A percentile compares a stretch with the other conserved stretches of the same genome.
phyloP scores from a whole-genome alignment of 108 stramenopile species.

The Pseudonitzschia multistriata region DNA sequence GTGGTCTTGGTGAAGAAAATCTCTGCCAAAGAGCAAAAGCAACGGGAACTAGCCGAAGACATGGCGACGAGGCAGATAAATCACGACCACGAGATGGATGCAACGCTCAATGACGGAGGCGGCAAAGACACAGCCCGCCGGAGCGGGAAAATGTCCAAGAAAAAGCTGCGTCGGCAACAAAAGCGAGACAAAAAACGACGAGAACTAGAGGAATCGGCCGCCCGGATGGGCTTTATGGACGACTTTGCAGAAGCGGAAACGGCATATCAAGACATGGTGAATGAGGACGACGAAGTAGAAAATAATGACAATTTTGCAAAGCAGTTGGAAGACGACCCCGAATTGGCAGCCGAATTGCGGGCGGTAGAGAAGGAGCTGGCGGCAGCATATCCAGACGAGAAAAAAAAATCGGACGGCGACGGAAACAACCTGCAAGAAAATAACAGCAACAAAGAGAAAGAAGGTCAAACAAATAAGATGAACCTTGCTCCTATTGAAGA shows the following conservation, averaged over 20 bases:
- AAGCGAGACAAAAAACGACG: conserved; percentile 71
- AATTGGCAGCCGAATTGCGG: conserved; percentile 62
- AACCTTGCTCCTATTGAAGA: too few species aligned
- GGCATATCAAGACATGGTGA: conserved; percentile 7
- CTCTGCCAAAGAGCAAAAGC: conserved; percentile 28
- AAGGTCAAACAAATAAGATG: too few species aligned
- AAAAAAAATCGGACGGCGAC: neutral
- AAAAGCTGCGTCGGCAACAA: conserved; percentile 48
- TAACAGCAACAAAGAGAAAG: too few species aligned
- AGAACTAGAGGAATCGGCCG: conserved; percentile 69
- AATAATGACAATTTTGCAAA: conserved; percentile 32
- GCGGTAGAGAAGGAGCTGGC: conserved; percentile 59
- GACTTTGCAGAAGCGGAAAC: conserved; percentile 38
- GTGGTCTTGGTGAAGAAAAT: conserved; percentile 95
- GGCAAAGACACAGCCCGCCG: conserved; percentile 23
- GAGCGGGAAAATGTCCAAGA: conserved; percentile 49
- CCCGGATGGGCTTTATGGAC: conserved; percentile 81
- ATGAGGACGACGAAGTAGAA: conserved; percentile 28
- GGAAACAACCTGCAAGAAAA: too few species aligned
- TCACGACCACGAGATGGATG: conserved; percentile 19
- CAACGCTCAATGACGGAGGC: too few species aligned
- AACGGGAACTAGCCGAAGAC: conserved; percentile 9
- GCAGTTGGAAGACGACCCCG: conserved; percentile 54
- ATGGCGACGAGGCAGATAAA: conserved; percentile 1
- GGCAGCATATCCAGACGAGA: conserved; percentile 6